phyloP scores from a whole-genome alignment of 306 rosid species.

The Pterocarpus santalinus region DNA sequence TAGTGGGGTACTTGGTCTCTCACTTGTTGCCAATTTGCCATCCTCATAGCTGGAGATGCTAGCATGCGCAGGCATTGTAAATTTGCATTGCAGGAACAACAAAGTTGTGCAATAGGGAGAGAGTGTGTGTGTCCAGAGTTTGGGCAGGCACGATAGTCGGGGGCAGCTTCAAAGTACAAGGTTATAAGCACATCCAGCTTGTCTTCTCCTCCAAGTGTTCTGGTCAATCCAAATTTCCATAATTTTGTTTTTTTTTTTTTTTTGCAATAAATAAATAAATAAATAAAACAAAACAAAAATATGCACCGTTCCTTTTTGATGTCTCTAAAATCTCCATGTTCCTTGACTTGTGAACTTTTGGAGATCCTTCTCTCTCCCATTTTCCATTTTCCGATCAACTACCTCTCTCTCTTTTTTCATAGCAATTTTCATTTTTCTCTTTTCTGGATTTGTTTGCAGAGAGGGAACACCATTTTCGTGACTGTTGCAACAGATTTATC shows the following conservation, averaged over 20 bases:
- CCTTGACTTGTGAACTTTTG: slow-evolving; percentile 53
- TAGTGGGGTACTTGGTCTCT: neutral
- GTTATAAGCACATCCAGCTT: slow-evolving; percentile 47
- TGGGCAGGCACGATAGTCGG: slow-evolving; percentile 52
- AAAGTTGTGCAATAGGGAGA: slow-evolving; percentile 18
- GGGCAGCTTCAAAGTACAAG: slow-evolving; percentile 44
- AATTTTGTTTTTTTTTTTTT: neutral
- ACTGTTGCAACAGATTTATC: slow-evolving; percentile 41
- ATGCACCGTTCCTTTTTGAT: slow-evolving; percentile 34
- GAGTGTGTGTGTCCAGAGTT: slow-evolving; percentile 10
- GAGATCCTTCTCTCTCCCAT: slow-evolving; percentile 44
- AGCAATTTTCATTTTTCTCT: neutral
- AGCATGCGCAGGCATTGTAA: neutral
- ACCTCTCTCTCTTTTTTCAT: neutral
- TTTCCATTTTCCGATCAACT: neutral
- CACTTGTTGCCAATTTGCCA: neutral
- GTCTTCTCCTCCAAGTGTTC: slow-evolving; percentile 31
- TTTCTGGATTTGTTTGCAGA: slow-evolving; percentile 38
- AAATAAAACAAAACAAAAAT: neutral
- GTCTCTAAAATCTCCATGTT: slow-evolving; percentile 52
- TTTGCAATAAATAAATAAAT: neutral
- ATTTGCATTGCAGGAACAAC: slow-evolving; percentile 45
- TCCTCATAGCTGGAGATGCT: neutral
- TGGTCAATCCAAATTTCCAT: neutral
- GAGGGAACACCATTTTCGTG: slow-evolving; percentile 39